Evolutionary conservation across 2,329 filamentous ascomycete species (phyloP), one percentile per base, ranked within the genome.

Genomic region (Calonectria pteridis): DNA sequence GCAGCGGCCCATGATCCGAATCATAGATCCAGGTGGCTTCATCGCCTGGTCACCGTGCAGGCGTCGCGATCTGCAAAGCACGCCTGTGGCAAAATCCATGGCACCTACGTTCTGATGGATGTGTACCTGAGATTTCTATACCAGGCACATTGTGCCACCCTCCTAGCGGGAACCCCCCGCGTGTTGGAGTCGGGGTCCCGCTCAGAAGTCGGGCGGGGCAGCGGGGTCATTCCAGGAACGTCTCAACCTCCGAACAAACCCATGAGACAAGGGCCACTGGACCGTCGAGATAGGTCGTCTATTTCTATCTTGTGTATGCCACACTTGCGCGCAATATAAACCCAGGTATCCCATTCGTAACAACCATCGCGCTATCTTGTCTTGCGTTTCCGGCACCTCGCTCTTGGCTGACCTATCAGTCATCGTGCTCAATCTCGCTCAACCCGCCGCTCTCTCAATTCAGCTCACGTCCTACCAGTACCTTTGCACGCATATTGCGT

Each of bases 401-500:
- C 55, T 26, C 14, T 23, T 62, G 23, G 43, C 29, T 29, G 11
- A 51, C 29, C n/a, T n/a, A 20, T 28, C 46, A n/a, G 23, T 51
- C 55, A 69, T 69, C 40, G 26, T 69, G 55, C 55, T 69, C 67
- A 69, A 69, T 63, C 55, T 18, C 49, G 43, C 67, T 69, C 67
- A 58, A 63, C 51, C 43, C 13, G n/a, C 55, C n/a, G 33, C 26
- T 37, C 26, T 37, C 55, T 40, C 55, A 62, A 62, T 40, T 14
- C 33, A 29, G 7, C 33, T 62, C 55, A 29, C n/a, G 2, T 14
- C 0, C 55, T 28, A 46, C 23, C n/a, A 62, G 55, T 26, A 10
- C 16, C 40, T 40, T 28, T 62, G 55, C 55, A 35, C 55, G 33
- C n/a, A 62, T 62, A 62, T 40, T 62, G n/a, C 23, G 55, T 16